These are phyloP conservation scores for Glycine latifolia DNA, from an alignment of 306 rosid species.

Conservation along the genomic window DNA sequence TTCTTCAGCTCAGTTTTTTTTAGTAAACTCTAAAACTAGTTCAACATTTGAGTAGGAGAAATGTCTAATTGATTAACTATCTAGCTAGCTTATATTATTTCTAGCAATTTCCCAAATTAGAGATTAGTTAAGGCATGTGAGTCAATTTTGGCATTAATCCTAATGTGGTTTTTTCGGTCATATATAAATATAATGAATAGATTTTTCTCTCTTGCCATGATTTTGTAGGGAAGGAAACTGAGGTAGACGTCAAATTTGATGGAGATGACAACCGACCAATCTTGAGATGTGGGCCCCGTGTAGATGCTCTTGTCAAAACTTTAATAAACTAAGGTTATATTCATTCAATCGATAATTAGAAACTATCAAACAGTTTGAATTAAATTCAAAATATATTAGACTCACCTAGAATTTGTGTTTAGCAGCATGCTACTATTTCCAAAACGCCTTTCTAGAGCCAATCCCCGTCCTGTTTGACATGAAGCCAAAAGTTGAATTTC, in stretches of 20 bases:
- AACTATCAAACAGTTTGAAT: slow-evolving; percentile 3
- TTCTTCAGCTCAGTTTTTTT: too few relatives aligned
- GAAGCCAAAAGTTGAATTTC: slow-evolving; percentile 28
- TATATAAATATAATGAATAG: slow-evolving; percentile 1
- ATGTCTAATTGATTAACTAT: neutral
- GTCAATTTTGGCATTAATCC: slow-evolving; percentile 49
- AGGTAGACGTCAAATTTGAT: slow-evolving; percentile 57
- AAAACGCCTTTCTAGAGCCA: slow-evolving; percentile 43
- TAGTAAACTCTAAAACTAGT: neutral
- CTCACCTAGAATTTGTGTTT: slow-evolving; percentile 25
- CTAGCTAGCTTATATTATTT: neutral
- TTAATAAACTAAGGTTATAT: slow-evolving; percentile 40
- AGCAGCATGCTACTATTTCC: slow-evolving; percentile 27
- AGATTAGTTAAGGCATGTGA: slow-evolving; percentile 50
- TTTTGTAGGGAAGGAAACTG: slow-evolving; percentile 53
- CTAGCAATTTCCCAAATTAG: neutral
- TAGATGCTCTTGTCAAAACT: slow-evolving; percentile 45
- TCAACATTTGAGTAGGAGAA: neutral
- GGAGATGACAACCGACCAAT: slow-evolving; percentile 71
- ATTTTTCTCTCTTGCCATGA: slow-evolving; percentile 60
- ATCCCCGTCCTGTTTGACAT: neutral
- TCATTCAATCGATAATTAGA: slow-evolving; percentile 45
- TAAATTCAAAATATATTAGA: slow-evolving; percentile 43
- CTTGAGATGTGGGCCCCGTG: slow-evolving; percentile 41
- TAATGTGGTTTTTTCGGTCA: slow-evolving; percentile 37